Conservation (phyloP, 441 rosid genomes). For the Adansonia grandidieri region DNA sequence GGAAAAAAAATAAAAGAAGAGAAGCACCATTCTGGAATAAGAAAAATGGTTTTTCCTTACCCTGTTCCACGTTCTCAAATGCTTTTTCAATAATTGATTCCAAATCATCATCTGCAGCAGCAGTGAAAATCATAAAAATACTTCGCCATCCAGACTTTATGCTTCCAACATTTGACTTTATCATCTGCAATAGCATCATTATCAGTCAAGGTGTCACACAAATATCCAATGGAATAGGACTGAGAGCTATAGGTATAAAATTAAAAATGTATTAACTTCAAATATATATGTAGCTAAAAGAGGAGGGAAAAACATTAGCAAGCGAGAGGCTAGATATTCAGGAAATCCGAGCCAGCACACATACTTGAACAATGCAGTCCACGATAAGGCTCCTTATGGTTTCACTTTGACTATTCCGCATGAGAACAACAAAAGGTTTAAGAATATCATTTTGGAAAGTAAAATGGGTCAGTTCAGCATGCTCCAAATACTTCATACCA, state of each 20-base stretch:
- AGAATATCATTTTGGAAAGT: conserved; percentile 99
- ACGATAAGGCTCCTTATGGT: conserved; percentile 89
- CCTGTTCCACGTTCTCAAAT: conserved; percentile 99
- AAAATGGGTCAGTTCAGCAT: conserved; percentile 93
- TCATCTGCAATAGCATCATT: conserved; percentile 67
- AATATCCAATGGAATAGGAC: not conserved
- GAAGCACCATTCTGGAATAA: conserved; percentile 29
- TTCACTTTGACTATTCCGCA: conserved; percentile 92
- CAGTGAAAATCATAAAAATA: conserved; percentile 97
- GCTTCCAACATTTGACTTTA: conserved; percentile 96
- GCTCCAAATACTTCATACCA: conserved; percentile 96
- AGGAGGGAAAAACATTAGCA: not conserved
- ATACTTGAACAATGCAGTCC: conserved; percentile 98
- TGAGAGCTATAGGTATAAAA: not conserved
- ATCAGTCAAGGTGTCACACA: conserved; percentile 28
- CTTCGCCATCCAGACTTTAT: conserved; percentile 99
- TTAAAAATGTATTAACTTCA: not conserved
- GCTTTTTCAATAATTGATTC: conserved; percentile 97
- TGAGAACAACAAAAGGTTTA: conserved; percentile 94
- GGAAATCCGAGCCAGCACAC: conserved; percentile 35
- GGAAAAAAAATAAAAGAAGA: conserved; percentile 6
- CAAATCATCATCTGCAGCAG: conserved; percentile 94
- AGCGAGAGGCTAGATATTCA: not conserved
- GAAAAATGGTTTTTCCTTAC: conserved; percentile 44
- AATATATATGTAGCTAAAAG: not conserved